Conservation (phyloP, 2,329 filamentous ascomycete species). For the Tolypocladium tropicale region DNA sequence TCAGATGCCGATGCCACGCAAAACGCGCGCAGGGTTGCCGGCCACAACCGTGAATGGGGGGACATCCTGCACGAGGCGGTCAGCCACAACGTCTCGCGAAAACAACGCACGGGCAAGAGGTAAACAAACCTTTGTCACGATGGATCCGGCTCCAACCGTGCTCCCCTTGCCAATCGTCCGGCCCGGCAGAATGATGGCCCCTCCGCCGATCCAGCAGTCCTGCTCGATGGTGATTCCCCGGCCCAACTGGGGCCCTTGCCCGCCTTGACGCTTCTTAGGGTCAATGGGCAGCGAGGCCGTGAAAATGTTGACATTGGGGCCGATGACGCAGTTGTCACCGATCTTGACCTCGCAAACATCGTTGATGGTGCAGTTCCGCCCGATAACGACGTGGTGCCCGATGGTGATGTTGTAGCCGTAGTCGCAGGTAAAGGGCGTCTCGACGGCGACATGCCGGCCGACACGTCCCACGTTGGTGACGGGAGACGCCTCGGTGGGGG, state of each 20-base stretch:
- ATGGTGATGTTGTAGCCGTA: constrained; percentile 94
- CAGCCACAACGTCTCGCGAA: background rate
- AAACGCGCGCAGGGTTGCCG: constrained; percentile 57
- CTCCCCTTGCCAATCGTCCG: constrained; percentile 70
- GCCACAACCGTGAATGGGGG: constrained; percentile 58
- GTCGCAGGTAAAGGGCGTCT: constrained; percentile 84
- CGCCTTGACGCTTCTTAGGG: constrained; percentile 62
- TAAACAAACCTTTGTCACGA: constrained; percentile 62
- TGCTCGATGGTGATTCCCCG: constrained; percentile 69
- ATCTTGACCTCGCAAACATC: constrained; percentile 80
- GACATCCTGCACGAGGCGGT: constrained; percentile 36
- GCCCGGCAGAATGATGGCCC: constrained; percentile 67
- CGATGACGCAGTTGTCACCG: constrained; percentile 66
- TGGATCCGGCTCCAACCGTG: constrained; percentile 72
- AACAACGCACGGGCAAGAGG: background rate
- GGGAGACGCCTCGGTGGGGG: constrained; percentile 42
- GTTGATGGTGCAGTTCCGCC: constrained; percentile 72
- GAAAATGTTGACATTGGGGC: constrained; percentile 79
- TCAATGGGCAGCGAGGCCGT: constrained; percentile 65
- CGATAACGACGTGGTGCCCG: constrained; percentile 75
- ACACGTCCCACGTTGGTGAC: constrained; percentile 50
- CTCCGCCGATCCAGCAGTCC: constrained; percentile 75
- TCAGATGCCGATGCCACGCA: constrained; percentile 28
- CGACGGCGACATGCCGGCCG: constrained; percentile 68
- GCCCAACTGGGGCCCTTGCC: constrained; percentile 60